Evolutionary conservation across 192 early-diverging fungal genomes (phyloP), one percentile per base, ranked within the genome.

Genomic region (Coemansia furcata): DNA sequence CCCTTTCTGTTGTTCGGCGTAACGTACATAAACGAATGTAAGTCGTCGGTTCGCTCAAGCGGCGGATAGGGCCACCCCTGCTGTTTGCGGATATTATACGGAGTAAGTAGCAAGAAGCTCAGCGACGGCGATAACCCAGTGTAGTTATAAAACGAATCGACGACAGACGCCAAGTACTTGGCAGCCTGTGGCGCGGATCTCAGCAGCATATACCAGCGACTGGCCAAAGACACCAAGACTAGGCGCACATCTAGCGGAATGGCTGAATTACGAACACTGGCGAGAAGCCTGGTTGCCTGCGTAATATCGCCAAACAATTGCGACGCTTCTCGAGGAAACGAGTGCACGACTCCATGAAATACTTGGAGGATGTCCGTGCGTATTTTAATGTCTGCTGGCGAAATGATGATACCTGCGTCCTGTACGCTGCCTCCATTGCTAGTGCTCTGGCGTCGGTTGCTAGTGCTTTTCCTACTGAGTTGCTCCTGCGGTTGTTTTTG

Each of bases 171-270:
- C 68, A 78, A 21, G 14, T 58, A 42, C 9, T 47, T 46, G 21
- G 15, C 46, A 9, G 71, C 58, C 21, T 15, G 32, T 4, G 37
- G 40, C 8, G 26, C 39, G 12, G 32, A 40, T 2, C 29, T 37
- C 3, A 77, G 29, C 17, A 73, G 10, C 8, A 64, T 14, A 46
- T 68, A 67, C 77, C 77, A 78, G 17, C 71, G 71, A 4, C 63
- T 50, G 6, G 42, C 68, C 38, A 78, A 26, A 2, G 71, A 44
- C 3, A 63, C 60, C 3, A 73, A 21, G 1, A 54, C 65, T 68
- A 68, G 52, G 14, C 77, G 71, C 6, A 78, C n/a, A 19, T 73
- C 64, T 23, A 69, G 10, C 0, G 67, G 77, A 2, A 73, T 49
- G 0, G 26, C n/a, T 12, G 29, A 17, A 7, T 60, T 50, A 30